Evolutionary conservation across 2,329 filamentous ascomycete species (phyloP), one percentile per base, ranked within the genome.

Genomic region (Fusarium nisikadoi): DNA sequence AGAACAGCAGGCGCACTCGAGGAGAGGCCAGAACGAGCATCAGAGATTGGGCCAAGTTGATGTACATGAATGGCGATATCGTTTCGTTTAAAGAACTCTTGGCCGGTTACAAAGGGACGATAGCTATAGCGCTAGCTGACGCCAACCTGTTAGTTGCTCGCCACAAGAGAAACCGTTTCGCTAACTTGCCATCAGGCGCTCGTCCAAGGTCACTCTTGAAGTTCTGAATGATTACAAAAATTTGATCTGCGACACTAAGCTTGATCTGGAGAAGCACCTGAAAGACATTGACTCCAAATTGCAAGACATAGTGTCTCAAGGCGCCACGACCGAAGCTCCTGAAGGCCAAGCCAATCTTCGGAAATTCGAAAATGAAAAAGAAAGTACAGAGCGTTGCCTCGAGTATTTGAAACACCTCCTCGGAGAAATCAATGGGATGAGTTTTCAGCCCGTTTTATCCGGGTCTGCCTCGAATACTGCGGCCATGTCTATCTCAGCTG

Each of bases 11-110:
- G 23, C 62, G 62, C 17, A 27, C 62, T 46, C 62, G 39, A 13
- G 39, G 23, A 12, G 35, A 53, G 16, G 6, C 46, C n/a, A 62
- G 57, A 25, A 64, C 57, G 14, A 64, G 62, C 5, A 83, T 85
- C 70, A 80, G 82, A 49, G 84, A 85, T 66, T 86, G 82, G 84
- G 81, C 81, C 8, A 83, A 78, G 68, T 69, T 86, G 43, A 80
- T 71, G 66, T 86, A 84, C 56, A 83, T 84, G 80, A 81, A 80
- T 35, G 79, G 83, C 46, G 79, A 85, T 70, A 81, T 86, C 42
- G 78, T 80, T 62, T 79, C 77, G 46, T 86, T 86, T 53, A 80
- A 75, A 52, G 69, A 79, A 27, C 70, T 82, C 39, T 68, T 86
- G 20, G 80, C 83, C 39, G 81, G 79, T 38, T 85, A 85, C 65